These are phyloP conservation scores for Nannochloropsis gaditana DNA, from an alignment of 108 stramenopile species.

Conservation along the genomic window DNA sequence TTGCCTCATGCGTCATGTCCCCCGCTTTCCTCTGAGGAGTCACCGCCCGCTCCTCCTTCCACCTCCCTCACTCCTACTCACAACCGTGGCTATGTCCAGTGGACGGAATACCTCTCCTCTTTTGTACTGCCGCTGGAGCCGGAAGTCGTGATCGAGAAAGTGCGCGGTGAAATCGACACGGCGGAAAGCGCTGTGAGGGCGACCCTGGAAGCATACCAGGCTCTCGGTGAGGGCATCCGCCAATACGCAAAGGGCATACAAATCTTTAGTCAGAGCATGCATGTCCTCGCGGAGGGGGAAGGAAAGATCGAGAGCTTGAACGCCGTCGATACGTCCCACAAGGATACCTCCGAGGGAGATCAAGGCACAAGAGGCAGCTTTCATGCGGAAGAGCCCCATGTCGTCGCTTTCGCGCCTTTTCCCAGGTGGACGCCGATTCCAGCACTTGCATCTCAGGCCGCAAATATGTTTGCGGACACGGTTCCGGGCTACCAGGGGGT, in stretches of 20 bases:
- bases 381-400: neutral
- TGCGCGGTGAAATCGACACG: neutral
- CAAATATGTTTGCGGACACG: neutral
- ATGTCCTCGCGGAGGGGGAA: neutral
- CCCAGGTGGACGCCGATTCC: neutral
- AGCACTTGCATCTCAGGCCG: neutral
- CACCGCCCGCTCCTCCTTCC: neutral
- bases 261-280: neutral
- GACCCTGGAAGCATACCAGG: neutral
- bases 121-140: neutral
- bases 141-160: neutral
- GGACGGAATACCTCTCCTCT: constrained; percentile 6
- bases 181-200: neutral
- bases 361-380: neutral
- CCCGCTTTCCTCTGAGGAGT: neutral
- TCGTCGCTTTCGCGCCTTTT: neutral
- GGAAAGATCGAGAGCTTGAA: neutral
- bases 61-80: neutral
- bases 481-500: neutral
- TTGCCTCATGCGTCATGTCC: neutral
- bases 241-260: neutral
- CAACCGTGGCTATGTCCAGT: neutral
- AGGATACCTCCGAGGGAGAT: neutral
- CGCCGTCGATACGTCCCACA: neutral
- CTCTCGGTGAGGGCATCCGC: neutral